Evolutionary conservation across 2,329 filamentous ascomycete genomes (phyloP), one percentile per base, ranked within the genome.

Genomic region (Penicillium sp.): DNA sequence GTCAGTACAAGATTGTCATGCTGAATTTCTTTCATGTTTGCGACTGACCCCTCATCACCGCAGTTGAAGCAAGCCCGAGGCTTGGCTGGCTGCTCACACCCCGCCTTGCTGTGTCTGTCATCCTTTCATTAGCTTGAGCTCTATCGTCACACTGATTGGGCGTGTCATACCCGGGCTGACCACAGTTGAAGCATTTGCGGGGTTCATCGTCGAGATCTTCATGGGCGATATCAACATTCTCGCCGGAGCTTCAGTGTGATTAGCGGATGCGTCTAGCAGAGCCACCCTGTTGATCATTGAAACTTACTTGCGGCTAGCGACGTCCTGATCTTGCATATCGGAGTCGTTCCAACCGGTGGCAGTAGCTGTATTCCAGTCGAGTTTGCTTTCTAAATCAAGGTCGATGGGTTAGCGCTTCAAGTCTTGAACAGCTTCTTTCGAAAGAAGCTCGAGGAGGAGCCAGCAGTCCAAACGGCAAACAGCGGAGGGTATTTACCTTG

Each of bases 171-270:
- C 71, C 66, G 58, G 69, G 63, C 61, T 74, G 59, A 38, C 67
- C 68, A 53, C 71, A 74, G 49, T 76, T 75, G 64, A 73, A 75
- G 57, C 73, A 75, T 13, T 39, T 28, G 9, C 32, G 40, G 8
- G 4, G 24, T 32, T 42, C 58, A 50, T 26, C 54, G 50, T 73
- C 67, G 3, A 72, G 66, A 47, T 74, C 76, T 12, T 75, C 69
- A 13, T 68, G 67, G 33, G 65, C 63, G 47, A 70, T 70, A 51
- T 72, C 69, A 29, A 62, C 66, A 41, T 60, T 50, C 12, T 56
- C 53, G 46, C 68, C 67, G 49, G 68, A 72, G 48, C 66, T 69
- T 29, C 38, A 11, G n/a, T 13, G 6, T 48, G 33, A 59, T 46
- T 18, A 18, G 18, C 18, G 18, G 18, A 18, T 18, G 18, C 18